A percentile compares a stretch with the other conserved stretches of the same genome.
These are phyloP conservation scores for Pythium oligandrum DNA, from an alignment of 352 stramenopile species.

Conservation along the genomic window DNA sequence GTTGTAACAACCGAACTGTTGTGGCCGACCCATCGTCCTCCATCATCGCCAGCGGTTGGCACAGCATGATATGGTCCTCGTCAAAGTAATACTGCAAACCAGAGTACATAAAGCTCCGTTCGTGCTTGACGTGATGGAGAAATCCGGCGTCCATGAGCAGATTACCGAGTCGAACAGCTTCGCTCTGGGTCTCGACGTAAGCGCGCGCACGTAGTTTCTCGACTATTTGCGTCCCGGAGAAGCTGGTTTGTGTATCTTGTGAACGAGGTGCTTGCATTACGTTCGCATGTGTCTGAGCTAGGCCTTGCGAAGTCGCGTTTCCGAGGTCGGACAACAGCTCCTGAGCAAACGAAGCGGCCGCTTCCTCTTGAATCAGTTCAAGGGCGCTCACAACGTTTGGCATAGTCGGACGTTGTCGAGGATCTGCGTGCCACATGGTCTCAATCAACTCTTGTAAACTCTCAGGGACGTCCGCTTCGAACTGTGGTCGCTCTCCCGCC, in stretches of 20 bases:
- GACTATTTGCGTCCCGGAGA: slow-evolving; percentile 15
- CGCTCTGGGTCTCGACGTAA: slow-evolving; percentile 5
- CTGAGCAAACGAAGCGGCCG: slow-evolving; percentile 32
- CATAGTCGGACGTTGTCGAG: slow-evolving; percentile 39
- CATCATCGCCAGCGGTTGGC: no score
- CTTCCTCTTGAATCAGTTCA: slow-evolving; percentile 60
- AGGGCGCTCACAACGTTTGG: slow-evolving; percentile 39
- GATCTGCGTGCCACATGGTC: slow-evolving; percentile 44
- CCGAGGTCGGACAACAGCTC: slow-evolving; percentile 45
- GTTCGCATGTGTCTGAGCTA: no score
- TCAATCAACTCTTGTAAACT: slow-evolving; percentile 56
- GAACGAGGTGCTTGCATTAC: no score
- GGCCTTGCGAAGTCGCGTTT: slow-evolving; percentile 22
- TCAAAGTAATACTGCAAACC: no score
- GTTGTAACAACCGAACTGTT: background rate
- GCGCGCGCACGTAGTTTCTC: slow-evolving; percentile 5
- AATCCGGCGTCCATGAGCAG: slow-evolving; percentile 31
- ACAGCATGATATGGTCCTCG: slow-evolving; percentile 18
- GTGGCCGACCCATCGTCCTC: background rate
- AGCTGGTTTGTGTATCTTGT: slow-evolving; percentile 9
- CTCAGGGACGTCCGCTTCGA: slow-evolving; percentile 30
- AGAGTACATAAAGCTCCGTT: slow-evolving; percentile 19
- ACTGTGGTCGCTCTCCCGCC: slow-evolving; percentile 20
- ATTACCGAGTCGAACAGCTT: slow-evolving; percentile 29
- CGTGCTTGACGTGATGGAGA: slow-evolving; percentile 30